Evolutionary conservation across 176 grass and related monocot species (phyloP), one percentile per base, ranked within the genome.

Genomic region (Calamus simplicifolius): DNA sequence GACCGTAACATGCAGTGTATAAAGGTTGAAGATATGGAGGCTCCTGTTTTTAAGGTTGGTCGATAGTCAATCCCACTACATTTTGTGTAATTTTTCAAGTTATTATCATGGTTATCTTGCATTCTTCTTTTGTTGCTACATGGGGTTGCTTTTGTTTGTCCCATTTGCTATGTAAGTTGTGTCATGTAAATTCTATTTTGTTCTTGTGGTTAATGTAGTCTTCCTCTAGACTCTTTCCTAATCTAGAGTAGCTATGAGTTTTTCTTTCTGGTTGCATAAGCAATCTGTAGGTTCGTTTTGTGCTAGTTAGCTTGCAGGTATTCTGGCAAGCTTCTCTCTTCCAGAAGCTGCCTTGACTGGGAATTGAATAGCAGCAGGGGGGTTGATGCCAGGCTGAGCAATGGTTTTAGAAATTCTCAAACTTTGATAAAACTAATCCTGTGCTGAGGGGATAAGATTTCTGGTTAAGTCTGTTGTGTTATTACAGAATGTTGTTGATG

Each of bases 21-120:
- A 75, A 80, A 52, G 30, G 63, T 97, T 49, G 87, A 97, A 76
- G 92, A 97, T 48, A 88, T 97, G 83, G 92, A 91, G 51, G 78
- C 87, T 79, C 68, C 83, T 57, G 87, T 97, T 29, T 97, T 97
- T 59, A 97, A 91, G 87, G 92, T 95, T 68, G 15, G n/a, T n/a
- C 35, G 8, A 35, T 51, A 29, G 4, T 64, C 49, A 8, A 8
- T 58, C 27, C n/a, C 16, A 28, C 14, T 56, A 27, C 18, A 18
- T 56, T 18, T 55, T 74, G 12, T 53, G 26, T 18, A 43, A 29
- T 43, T 12, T 51, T 14, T 62, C 27, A 17, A 16, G 25, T 28
- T 29, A 15, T 54, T 12, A 35, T 56, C n/a, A 4, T 68, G 19
- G 16, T 18, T 56, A 13, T 15, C 2, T 54, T 69, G 19, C 19